These are phyloP conservation scores for Colletotrichum zoysiae DNA, from an alignment of 2,329 filamentous ascomycete genomes.

Conservation along the genomic window DNA sequence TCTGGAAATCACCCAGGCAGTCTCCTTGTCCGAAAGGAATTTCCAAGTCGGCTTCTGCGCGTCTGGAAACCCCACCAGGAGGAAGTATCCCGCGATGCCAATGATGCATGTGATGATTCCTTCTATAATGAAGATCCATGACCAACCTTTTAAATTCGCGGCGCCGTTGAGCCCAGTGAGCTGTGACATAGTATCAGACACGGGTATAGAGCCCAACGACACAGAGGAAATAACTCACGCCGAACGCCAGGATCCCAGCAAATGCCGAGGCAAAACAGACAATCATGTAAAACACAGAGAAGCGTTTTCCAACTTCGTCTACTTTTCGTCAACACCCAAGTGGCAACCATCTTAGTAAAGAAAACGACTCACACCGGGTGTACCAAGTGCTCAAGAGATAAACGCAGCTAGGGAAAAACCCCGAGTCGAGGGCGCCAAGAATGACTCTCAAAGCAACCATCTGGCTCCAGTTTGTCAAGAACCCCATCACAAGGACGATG, in stretches of 20 bases:
- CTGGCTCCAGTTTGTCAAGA: slow-evolving; percentile 42
- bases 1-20: slow-evolving; percentile 74
- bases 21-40: slow-evolving; percentile 76
- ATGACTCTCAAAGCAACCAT: slow-evolving; percentile 42
- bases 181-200: background rate
- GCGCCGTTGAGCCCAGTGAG: slow-evolving; percentile 63
- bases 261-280: slow-evolving; percentile 46
- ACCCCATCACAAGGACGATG: slow-evolving; percentile 45
- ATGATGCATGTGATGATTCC: slow-evolving; percentile 66
- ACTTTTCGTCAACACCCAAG: background rate
- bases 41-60: slow-evolving; percentile 60
- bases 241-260: slow-evolving; percentile 45
- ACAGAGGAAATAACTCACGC: slow-evolving; percentile 46
- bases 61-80: slow-evolving; percentile 85
- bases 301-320: slow-evolving; percentile 72
- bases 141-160: slow-evolving; percentile 65
- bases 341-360: slow-evolving; percentile 65
- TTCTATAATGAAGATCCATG: slow-evolving; percentile 75
- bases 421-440: slow-evolving; percentile 43
- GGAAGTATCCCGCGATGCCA: slow-evolving; percentile 59
- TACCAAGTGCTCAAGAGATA: slow-evolving; percentile 76
- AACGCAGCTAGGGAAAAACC: slow-evolving; percentile 66
- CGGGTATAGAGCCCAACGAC: slow-evolving; percentile 39
- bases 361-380: slow-evolving; percentile 56
- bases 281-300: slow-evolving; percentile 46